Evolutionary conservation across 306 rosid genomes (phyloP), one percentile per base, ranked within the genome.

Genomic region (Fragaria nilgerrensis): DNA sequence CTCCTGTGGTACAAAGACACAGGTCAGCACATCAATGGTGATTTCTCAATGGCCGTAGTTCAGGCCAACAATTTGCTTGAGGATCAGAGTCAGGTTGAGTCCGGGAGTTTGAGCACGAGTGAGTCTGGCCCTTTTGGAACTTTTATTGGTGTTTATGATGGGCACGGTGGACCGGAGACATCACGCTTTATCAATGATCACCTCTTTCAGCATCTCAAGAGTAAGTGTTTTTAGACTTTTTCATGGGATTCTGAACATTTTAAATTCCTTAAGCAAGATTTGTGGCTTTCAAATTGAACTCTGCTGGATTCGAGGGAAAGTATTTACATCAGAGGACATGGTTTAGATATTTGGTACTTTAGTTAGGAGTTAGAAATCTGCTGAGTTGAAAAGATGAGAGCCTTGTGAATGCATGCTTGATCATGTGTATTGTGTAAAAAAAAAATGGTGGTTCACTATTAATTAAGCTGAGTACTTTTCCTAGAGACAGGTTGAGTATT

Each of bases 61-160:
- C 89, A 86, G 82, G 89, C 89, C 45, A 86, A 86, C 81, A 86
- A 86, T 81, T 84, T 86, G 70, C 89, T 86, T 17, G 89, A 86
- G 84, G 89, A 86, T 81, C 89, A 86, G 80, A 86, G 89, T 80
- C 89, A 86, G 80, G 68, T 86, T 37, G 89, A 86, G 82, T 86
- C 89, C 0, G 89, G 89, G 13, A 78, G 86, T 73, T 81, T 86
- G 73, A 83, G 89, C 52, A 78, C 56, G 39, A 78, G 45, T 2
- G 89, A 86, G 70, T 75, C 87, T 48, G 89, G 89, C 15, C 85
- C 89, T 16, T 75, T 9, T 50, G 89, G 89, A 68, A 84, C 87
- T 36, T 86, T 86, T 79, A 81, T 86, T 49, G 89, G 89, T 53
- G 85, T 86, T 22, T 86, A 86, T 56, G 89, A 86, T 7, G 89